Base-by-base conservation (phyloP, 148 eudicot genomes). In the Vaccinium myrtillus region DNA sequence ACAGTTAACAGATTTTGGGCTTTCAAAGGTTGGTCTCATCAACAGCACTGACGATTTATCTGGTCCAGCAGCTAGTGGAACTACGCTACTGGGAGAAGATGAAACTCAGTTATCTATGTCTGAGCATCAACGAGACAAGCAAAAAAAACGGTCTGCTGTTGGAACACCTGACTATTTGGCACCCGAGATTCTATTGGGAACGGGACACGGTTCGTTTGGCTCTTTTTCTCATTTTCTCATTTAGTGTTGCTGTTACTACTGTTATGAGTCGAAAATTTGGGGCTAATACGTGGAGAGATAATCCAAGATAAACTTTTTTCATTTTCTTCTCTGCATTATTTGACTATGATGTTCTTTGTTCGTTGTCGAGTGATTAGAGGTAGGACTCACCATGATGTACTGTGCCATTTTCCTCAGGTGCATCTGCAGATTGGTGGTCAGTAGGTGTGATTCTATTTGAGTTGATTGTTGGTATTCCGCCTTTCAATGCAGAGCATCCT, bases 81-180 rank as follows among this genome's bases (percentile, higher is more conserved):
- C 96, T 54, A 87, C 96, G 30, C 83, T 93, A 36, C 86, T 92
- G 88, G 96, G 89, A 78, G 98, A 93, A 77, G 94, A 92, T 81
- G 92, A 92, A 77, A 86, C 94, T 76, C 92, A 94, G 63, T 84
- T 87, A 78, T 89, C 94, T 79, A 85, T 83, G 82, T 92, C 98
- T 63, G 95, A 94, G 82, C 86, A 86, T 83, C 93, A 95, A 65
- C 91, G 88, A 84, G 98, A 95, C 87, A 90, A 92, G 89, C 88
- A 98, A 86, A 87, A 95, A 83, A 97, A 95, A 79, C 95, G 98
- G 77, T 93, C 99, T 86, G 99, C 98, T 85, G 99, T 97, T 82
- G 99, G 99, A 83, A 97, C 99, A 56, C 99, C 99, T 84, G 99
- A 97, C 87, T 97, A 97, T 89, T 90, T 97, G 96, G 99, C 99